Conservation (phyloP, 305 asterid species). For the Rubia occidens region DNA sequence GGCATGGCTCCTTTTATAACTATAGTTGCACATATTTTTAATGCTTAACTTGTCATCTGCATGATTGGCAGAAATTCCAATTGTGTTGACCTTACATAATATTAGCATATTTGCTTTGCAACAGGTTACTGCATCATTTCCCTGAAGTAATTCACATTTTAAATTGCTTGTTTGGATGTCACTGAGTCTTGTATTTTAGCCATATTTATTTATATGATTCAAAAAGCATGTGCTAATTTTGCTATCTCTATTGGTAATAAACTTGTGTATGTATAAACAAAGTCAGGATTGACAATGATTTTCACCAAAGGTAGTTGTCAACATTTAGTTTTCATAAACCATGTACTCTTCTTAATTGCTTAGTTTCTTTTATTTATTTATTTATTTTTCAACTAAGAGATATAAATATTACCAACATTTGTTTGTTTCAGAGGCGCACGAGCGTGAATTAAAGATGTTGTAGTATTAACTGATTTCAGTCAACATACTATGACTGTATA, state of each 20-base stretch:
- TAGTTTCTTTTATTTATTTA: neutral
- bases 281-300: neutral
- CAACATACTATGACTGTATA: too few species aligned
- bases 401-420: neutral
- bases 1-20: neutral
- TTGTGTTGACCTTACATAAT: neutral
- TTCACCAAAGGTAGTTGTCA: neutral
- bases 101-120: too few species aligned
- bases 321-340: neutral
- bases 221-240: neutral
- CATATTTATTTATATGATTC: neutral
- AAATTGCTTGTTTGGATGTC: too few species aligned
- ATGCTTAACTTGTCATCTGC: neutral
- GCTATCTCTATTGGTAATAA: neutral
- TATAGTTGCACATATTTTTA: neutral
- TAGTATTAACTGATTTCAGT: constrained; percentile 58
- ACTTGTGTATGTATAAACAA: neutral
- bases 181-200: too few species aligned
- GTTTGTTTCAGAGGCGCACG: constrained; percentile 66
- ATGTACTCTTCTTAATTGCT: neutral
- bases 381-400: neutral
- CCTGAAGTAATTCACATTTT: too few species aligned
- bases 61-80: neutral
- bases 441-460: constrained; percentile 67
- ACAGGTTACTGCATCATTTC: too few species aligned